Conservation (phyloP, 2,329 filamentous ascomycete species). For the Davidsoniella australis region DNA sequence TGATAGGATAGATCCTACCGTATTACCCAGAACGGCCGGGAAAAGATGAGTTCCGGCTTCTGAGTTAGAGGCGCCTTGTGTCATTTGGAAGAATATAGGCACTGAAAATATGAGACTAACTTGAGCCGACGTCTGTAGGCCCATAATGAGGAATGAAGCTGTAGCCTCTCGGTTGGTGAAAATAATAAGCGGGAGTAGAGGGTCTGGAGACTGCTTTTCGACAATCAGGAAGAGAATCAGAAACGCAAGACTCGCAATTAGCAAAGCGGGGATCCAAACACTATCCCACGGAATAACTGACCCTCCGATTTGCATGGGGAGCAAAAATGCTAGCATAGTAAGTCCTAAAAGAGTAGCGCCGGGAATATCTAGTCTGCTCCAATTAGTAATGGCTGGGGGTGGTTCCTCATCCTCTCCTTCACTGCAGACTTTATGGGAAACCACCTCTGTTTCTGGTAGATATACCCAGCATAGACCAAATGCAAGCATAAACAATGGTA, state of each 20-base stretch:
- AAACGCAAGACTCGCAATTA: slow-evolving; percentile 24
- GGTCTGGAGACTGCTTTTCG: slow-evolving; percentile 33
- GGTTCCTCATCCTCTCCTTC: not conserved
- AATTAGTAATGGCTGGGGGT: not conserved
- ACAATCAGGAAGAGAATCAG: slow-evolving; percentile 28
- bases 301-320: slow-evolving; percentile 37
- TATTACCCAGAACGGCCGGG: slow-evolving; percentile 51
- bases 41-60: slow-evolving; percentile 43
- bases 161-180: slow-evolving; percentile 34
- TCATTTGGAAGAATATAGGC: slow-evolving; percentile 54
- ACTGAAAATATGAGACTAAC: slow-evolving; percentile 38
- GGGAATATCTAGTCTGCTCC: slow-evolving; percentile 30
- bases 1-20: slow-evolving; percentile 42
- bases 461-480: slow-evolving; percentile 35
- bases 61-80: slow-evolving; percentile 37
- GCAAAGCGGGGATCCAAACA: slow-evolving; percentile 28
- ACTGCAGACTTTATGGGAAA: not conserved
- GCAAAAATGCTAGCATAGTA: slow-evolving; percentile 39
- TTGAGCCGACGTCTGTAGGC: slow-evolving; percentile 39
- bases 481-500: slow-evolving; percentile 39
- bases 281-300: slow-evolving; percentile 37
- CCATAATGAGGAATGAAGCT: slow-evolving; percentile 33
- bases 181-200: slow-evolving; percentile 40
- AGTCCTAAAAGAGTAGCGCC: slow-evolving; percentile 39
- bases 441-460: slow-evolving; percentile 22